Evolutionary conservation across 768 basidiomycete genomes (phyloP).

Genomic region (Russula vinacea): DNA sequence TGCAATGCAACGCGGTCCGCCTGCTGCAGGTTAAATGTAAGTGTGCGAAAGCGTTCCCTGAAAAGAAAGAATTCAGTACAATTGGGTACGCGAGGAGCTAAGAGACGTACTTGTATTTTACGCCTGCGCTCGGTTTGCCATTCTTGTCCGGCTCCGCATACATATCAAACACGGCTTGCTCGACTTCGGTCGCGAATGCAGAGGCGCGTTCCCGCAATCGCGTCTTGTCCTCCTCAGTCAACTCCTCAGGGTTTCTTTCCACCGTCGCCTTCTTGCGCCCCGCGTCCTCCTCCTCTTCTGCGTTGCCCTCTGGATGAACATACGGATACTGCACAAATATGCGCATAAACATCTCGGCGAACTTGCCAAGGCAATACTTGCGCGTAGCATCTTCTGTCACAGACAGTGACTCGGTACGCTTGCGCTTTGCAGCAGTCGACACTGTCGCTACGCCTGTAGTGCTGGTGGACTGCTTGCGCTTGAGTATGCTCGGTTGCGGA

Average conservation of each 20-base stretch:
- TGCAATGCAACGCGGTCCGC: slow-evolving; percentile 76
- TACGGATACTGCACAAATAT: slow-evolving; percentile 72
- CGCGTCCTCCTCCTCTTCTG: neutral
- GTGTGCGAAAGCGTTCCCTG: slow-evolving; percentile 88
- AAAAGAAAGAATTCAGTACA: neutral
- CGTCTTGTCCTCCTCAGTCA: slow-evolving; percentile 55
- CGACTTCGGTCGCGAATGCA: slow-evolving; percentile 66
- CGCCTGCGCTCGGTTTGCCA: slow-evolving; percentile 57
- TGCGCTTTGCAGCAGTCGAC: slow-evolving; percentile 46
- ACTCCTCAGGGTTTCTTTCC: slow-evolving; percentile 37
- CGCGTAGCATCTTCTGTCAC: slow-evolving; percentile 65
- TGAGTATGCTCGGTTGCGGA: slow-evolving; percentile 32
- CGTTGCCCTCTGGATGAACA: slow-evolving; percentile 36
- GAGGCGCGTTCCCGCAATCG: slow-evolving; percentile 56
- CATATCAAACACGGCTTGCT: slow-evolving; percentile 69
- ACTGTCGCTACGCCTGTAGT: slow-evolving; percentile 36
- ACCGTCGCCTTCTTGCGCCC: neutral
- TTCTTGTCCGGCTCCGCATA: slow-evolving; percentile 76
- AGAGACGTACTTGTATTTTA: slow-evolving; percentile 74
- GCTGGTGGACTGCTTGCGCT: slow-evolving; percentile 49
- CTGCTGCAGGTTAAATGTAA: slow-evolving; percentile 85
- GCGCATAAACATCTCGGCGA: slow-evolving; percentile 66
- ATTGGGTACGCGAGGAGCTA: neutral
- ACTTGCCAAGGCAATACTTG: slow-evolving; percentile 75
- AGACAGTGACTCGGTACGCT: slow-evolving; percentile 40